Evolutionary conservation across 1,284 basidiomycete genomes (phyloP).

Genomic region (Irpex sp.): DNA sequence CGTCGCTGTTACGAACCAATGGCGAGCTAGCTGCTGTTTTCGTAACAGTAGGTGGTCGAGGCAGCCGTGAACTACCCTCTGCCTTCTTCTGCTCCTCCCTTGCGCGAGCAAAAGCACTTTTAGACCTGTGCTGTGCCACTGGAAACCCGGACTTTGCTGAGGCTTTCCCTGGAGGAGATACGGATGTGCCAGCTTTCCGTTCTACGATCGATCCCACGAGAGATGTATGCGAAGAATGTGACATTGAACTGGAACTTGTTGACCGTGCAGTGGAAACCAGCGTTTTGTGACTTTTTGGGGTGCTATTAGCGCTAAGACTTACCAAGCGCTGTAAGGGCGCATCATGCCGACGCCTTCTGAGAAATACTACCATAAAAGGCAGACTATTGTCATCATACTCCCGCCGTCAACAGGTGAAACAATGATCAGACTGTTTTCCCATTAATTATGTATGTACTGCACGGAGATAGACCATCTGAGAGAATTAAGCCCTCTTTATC

Average conservation of each 20-base stretch:
- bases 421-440: no score
- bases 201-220: slow-evolving; percentile 60
- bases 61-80: not conserved
- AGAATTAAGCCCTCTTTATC: no score
- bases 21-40: not conserved
- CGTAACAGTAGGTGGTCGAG: slow-evolving; percentile 12
- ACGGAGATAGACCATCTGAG: no score
- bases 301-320: no score
- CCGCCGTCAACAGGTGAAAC: no score
- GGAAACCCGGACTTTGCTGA: slow-evolving; percentile 49
- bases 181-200: slow-evolving; percentile 36
- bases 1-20: not conserved
- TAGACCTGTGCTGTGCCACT: slow-evolving; percentile 55
- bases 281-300: no score
- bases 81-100: slow-evolving; percentile 31
- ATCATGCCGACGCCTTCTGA: no score
- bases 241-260: slow-evolving; percentile 3
- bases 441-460: no score
- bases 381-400: no score
- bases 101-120: slow-evolving; percentile 54
- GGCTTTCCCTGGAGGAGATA: slow-evolving; percentile 23
- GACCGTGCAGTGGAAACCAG: not conserved
- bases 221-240: slow-evolving; percentile 10
- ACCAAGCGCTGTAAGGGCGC: no score
- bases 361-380: no score